Base-by-base conservation (phyloP, 2,329 filamentous ascomycete genomes). In the Daldinia sp. region DNA sequence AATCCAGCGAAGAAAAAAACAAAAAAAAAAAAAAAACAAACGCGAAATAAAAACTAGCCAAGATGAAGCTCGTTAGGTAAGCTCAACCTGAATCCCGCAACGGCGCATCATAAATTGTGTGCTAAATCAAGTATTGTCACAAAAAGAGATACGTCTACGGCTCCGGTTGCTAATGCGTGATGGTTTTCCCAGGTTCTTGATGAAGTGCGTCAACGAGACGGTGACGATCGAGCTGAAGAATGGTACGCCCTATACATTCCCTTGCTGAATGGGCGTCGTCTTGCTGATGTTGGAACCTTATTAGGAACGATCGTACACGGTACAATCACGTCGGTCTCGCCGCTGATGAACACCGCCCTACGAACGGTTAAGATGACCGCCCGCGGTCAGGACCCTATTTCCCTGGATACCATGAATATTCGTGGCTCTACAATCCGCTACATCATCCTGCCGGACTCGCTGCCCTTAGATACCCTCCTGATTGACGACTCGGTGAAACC, bases 191-290 rank as follows among this genome's bases (percentile, higher is more conserved):
- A 98, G 96, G 81, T 99, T 99, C 82, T 87, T 99, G 76, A 98
- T 98, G 95, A 99, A 99, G 87, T 98, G 95, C 83, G 90, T 93
- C 82, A 98, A 98, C 82, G 96, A 99, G 86, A 97, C 96, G 77
- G 96, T 98, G 77, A 98, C 95, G 50, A 93, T 99, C 81, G 96
- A 99, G 83, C 87, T 99, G 75, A 99, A 99, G 83, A 98, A 98
- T 88, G 96, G 94, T 96, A 85, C 51, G 81, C 75, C 50, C 33
- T 48, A 51, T 53, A 48, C 13, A 46, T 6, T n/a, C 5, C 9
- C 6, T 30, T 23, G 13, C 13, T 35, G 15, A 26, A 56, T 53
- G 15, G n/a, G 44, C 26, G 6, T 26, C 4, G 7, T 18, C 3
- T 28, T 3, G 26, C 46, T 51, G 33, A 51, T 7, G 26, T 10